Percentiles rank a stretch among this genome's conserved stretches.
Evolutionary conservation across 176 grass and related monocot species (phyloP).

Genomic region (Rhynchospora breviuscula): DNA sequence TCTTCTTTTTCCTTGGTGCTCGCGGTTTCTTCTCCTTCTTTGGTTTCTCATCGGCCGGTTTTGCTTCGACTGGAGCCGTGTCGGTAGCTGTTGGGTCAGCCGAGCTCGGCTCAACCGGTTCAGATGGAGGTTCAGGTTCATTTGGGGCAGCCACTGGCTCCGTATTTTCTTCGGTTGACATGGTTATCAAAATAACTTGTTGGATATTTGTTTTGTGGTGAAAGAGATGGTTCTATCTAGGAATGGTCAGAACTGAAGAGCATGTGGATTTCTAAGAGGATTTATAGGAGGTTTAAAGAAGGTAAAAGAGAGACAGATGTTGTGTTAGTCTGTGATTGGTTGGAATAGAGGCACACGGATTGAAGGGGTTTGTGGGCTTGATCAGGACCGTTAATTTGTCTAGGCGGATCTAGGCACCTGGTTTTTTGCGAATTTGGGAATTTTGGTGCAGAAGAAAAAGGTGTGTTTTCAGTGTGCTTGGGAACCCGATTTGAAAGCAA

Average conservation of each 20-base stretch:
- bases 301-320: background rate
- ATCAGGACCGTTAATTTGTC: conserved; percentile 34
- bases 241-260: background rate
- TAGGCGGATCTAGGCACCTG: background rate
- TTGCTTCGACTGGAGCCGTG: background rate
- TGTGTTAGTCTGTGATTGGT: conserved; percentile 26
- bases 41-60: background rate
- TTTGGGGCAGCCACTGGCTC: background rate
- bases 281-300: background rate
- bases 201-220: background rate
- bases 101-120: background rate
- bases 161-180: conserved; percentile 28
- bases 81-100: background rate
- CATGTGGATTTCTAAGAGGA: background rate
- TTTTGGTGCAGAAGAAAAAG: background rate
- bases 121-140: background rate
- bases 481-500: background rate
- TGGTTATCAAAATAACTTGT: conserved; percentile 17
- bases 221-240: background rate
- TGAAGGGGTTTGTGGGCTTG: background rate
- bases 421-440: background rate
- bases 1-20: conserved; percentile 42
- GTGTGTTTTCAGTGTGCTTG: conserved; percentile 47
- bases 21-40: conserved; percentile 32
- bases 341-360: conserved; percentile 23